phyloP scores from a whole-genome alignment of 1,284 basidiomycete species.

The Ustilago esculenta region DNA sequence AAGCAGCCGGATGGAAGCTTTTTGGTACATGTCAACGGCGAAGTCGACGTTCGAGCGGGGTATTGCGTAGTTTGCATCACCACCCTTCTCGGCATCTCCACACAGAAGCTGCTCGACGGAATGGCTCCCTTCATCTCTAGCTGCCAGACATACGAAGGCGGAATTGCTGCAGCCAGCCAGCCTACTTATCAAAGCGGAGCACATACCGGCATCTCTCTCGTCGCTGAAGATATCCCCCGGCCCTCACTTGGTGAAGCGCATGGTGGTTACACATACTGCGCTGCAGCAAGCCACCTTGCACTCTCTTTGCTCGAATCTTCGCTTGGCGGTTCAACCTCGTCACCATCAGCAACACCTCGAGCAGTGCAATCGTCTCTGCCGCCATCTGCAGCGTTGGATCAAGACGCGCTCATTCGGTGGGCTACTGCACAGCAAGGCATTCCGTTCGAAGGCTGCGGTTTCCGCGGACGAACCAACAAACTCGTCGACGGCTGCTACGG shows the following conservation, averaged over 20 bases:
- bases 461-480: constrained; percentile 93
- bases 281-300: constrained; percentile 83
- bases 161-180: constrained; percentile 85
- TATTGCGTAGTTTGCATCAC: constrained; percentile 81
- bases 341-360: neutral
- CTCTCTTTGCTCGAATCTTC: constrained; percentile 70
- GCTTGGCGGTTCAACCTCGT: constrained; percentile 3
- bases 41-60: constrained; percentile 88
- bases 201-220: constrained; percentile 18
- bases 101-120: constrained; percentile 79
- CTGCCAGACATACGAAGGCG: constrained; percentile 98
- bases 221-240: constrained; percentile 69
- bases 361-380: neutral
- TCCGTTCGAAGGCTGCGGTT: constrained; percentile 87
- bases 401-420: constrained; percentile 79
- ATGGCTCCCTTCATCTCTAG: constrained; percentile 72
- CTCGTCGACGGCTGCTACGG: constrained; percentile 98
- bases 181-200: constrained; percentile 69
- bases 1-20: constrained; percentile 96
- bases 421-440: constrained; percentile 84
- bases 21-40: constrained; percentile 84
- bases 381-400: constrained; percentile 72
- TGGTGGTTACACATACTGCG: constrained; percentile 95
- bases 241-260: constrained; percentile 87
- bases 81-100: constrained; percentile 80